Percentiles rank a stretch among this genome's conserved stretches.
Evolutionary conservation across 78 protist genomes (phyloP).

Genomic region (Salpingoeca rosetta): DNA sequence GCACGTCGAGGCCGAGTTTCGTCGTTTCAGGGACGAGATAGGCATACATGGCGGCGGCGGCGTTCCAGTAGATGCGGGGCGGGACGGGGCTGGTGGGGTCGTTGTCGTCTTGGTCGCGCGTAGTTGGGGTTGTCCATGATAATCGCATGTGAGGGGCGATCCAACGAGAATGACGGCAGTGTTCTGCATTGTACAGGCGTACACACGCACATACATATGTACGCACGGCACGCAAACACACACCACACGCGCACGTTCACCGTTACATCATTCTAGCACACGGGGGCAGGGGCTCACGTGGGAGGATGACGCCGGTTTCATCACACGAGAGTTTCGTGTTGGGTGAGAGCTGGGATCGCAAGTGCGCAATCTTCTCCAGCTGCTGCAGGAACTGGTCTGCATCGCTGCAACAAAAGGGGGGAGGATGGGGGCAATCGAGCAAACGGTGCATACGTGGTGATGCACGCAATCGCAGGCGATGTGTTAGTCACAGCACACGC

Average conservation of each 20-base stretch:
- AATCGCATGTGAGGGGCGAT: too few relatives aligned
- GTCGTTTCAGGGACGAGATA: background rate
- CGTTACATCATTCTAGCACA: too few relatives aligned
- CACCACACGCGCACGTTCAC: too few relatives aligned
- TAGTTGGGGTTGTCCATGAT: too few relatives aligned
- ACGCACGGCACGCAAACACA: background rate
- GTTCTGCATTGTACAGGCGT: background rate
- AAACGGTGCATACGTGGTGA: too few relatives aligned
- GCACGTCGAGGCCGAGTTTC: background rate
- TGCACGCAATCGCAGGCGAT: too few relatives aligned
- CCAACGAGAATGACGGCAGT: too few relatives aligned
- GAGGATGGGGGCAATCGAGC: too few relatives aligned
- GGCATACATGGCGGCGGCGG: conserved; percentile 21
- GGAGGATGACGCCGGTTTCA: conserved; percentile 19
- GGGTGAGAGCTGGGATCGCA: background rate
- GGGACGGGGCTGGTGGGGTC: conserved; percentile 6
- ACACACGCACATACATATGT: background rate
- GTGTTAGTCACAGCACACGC: too few relatives aligned
- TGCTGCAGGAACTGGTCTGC: background rate
- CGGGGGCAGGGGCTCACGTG: too few relatives aligned
- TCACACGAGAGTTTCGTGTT: background rate
- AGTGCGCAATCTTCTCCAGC: background rate
- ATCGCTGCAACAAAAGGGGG: too few relatives aligned
- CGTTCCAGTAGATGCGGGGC: background rate
- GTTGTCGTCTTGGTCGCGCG: conserved; percentile 13